Evolutionary conservation across 441 rosid species (phyloP).

Genomic region (Omphalea diandra): DNA sequence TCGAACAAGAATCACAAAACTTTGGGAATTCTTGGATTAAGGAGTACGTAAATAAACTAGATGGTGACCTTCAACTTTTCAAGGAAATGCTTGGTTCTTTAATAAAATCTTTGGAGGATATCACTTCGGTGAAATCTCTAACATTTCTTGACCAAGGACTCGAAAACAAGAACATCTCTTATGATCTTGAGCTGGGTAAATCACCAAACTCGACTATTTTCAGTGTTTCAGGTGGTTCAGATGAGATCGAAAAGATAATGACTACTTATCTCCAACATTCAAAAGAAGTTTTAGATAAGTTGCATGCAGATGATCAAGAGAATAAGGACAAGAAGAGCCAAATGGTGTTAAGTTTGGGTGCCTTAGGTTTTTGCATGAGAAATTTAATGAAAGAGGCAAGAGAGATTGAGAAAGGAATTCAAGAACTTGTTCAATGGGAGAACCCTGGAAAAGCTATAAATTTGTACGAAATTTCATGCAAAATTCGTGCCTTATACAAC

Average conservation of each 20-base stretch:
- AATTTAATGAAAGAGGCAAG: conserved; percentile 46
- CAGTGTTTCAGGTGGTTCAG: conserved; percentile 21
- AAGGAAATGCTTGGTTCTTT: conserved; percentile 38
- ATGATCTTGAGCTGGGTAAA: conserved; percentile 60
- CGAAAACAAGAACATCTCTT: conserved; percentile 27
- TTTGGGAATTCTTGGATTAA: conserved; percentile 32
- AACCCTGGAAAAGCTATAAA: conserved; percentile 56
- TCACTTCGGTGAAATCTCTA: conserved; percentile 45
- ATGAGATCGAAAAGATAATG: conserved; percentile 35
- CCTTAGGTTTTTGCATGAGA: conserved; percentile 63
- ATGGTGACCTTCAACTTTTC: conserved; percentile 49
- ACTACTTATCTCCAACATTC: conserved; percentile 49
- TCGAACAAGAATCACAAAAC: conserved; percentile 43
- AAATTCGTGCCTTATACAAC: conserved; percentile 36
- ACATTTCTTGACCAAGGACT: conserved; percentile 43
- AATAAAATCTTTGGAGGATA: conserved; percentile 50
- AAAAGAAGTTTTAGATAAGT: conserved; percentile 40
- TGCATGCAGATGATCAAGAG: conserved; percentile 30
- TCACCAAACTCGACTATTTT: conserved; percentile 33
- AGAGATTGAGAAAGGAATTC: conserved; percentile 55
- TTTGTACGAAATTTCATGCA: conserved; percentile 61
- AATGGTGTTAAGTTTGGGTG: conserved; percentile 54
- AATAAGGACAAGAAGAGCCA: conserved; percentile 40
- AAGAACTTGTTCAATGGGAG: conserved; percentile 68
- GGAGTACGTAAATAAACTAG: conserved; percentile 32